phyloP scores from a whole-genome alignment of 345 rosid species.

The Pelargonium nanum region DNA sequence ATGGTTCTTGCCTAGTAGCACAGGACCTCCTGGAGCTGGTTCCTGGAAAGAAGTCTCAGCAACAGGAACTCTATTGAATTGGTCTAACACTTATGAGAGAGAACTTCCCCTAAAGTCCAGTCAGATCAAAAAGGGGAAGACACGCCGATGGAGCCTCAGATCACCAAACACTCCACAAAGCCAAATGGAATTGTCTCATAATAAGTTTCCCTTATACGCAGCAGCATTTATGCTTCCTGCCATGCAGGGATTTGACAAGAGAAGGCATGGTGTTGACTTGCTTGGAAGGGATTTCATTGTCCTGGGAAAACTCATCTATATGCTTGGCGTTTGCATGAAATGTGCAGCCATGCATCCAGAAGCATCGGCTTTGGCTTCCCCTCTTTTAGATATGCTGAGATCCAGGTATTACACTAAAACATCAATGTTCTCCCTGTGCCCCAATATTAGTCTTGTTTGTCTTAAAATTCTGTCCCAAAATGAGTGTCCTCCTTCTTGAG shows the following conservation, averaged over 20 bases:
- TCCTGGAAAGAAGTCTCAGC: conserved; percentile 69
- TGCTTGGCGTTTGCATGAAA: conserved; percentile 88
- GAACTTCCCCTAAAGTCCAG: conserved; percentile 56
- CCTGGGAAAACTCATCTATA: conserved; percentile 85
- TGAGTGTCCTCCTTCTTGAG: too few species aligned
- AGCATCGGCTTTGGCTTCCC: conserved; percentile 69
- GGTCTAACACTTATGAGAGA: conserved; percentile 79
- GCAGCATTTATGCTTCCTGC: conserved; percentile 99
- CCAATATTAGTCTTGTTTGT: too few species aligned
- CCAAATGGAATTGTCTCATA: conserved; percentile 50
- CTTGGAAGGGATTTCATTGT: conserved; percentile 86
- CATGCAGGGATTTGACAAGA: conserved; percentile 90
- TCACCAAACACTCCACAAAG: conserved; percentile 32
- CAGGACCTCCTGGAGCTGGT: conserved; percentile 53
- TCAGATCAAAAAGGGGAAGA: conserved; percentile 61
- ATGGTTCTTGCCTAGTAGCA: conserved; percentile 81
- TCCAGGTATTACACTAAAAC: conserved; percentile 41
- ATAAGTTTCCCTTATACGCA: conserved; percentile 73
- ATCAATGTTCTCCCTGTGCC: too few species aligned
- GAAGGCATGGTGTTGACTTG: conserved; percentile 92
- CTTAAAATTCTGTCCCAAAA: too few species aligned
- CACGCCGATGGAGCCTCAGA: conserved; percentile 72
- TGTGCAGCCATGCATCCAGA: conserved; percentile 92
- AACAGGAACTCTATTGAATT: conserved; percentile 51
- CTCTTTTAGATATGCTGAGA: conserved; percentile 73